Base-by-base conservation (phyloP, 2,329 filamentous ascomycete species). In the Graphium sp. region DNA sequence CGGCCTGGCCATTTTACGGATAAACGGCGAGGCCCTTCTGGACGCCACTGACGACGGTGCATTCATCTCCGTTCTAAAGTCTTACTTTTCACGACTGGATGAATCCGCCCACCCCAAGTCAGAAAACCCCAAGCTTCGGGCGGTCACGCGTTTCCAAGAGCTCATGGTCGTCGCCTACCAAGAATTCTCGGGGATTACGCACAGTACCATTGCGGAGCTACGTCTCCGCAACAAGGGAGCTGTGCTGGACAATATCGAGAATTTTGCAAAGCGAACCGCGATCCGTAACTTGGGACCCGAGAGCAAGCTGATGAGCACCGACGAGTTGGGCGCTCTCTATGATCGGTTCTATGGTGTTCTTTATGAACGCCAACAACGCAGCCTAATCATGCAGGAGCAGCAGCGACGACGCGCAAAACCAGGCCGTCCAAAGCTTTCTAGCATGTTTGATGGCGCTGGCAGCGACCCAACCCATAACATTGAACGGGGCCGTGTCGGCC, bases 141-240 rank as follows among this genome's bases (percentile, higher is more conserved):
- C 85, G 0, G 89, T 98, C 30, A 98, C 91, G 5, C 72, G 82
- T 26, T 98, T 98, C 48, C 89, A 98, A 44, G 89, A 95, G 50
- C 68, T 98, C 32, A 95, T 98, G 85, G 89, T 98, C 4, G 89
- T 95, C 13, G 89, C 89, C 1, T 98, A 98, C 56, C 95, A 94
- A 41, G 89, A 98, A 46, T 98, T 98, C 46, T 79, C 87, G 1
- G 82, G 76, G 22, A 93, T 98, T 40, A 98, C 89, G 0, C 87
- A 98, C 46, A 77, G 74, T 45, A 93, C 77, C 28, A 85, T 98
- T 35, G 79, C 78, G 1, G 89, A 95, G 39, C 66, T 91, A 45
- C 74, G 89, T 14, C 63, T 80, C 22, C 92, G 85, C 52, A 91
- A 95, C 53, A 95, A 95, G 52, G 82, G 89, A 44, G 77, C 80